Base-by-base conservation (phyloP, 2,329 filamentous ascomycete genomes). In the Stachybotrys chlorohalonatus region DNA sequence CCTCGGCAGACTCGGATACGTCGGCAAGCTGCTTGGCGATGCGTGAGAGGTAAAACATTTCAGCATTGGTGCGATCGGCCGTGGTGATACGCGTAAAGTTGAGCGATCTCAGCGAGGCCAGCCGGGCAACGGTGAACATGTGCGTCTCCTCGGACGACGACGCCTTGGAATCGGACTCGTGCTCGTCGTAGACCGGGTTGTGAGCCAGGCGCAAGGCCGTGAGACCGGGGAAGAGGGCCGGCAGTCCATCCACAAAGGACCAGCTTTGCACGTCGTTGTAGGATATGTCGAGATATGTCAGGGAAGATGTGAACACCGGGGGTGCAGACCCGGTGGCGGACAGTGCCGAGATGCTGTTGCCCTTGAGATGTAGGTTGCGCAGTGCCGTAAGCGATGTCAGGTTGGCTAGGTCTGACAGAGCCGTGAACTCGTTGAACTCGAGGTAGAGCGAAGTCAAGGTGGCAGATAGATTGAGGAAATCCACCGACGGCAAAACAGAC, bases 21-120 rank as follows among this genome's bases (percentile, higher is more conserved):
- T 77, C 73, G 1, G 84, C 79, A 46, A 96, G 75, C 66, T 94
- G 89, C 58, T 84, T 85, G 11, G 82, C 88, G 55, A 96, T 94
- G 53, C 88, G 82, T 1, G 86, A 89, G 11, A 97, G 82, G 68
- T 99, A 99, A 68, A 95, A 99, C 64, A 93, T 86, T 63, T 97
- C 94, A 5, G 91, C 91, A 64, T 97, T 94, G 53, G 83, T 78
- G 16, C 93, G 84, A 67, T 97, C 92, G 47, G 86, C 82, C 1
- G 76, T 62, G 0, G 84, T 85, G 61, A 97, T 85, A 15, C 75
- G 73, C 58, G 84, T 85, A 67, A 89, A 90, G 66, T 94, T 94
- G 32, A 96, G 78, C 1, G 75, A 77, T 53, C 79, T 79, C 9
- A 97, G 79, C 1, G 74, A 73, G 1, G 81, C 79, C 1, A 96